phyloP scores from a whole-genome alignment of 169 alveolate genomes.

The Eimeria acervulina region DNA sequence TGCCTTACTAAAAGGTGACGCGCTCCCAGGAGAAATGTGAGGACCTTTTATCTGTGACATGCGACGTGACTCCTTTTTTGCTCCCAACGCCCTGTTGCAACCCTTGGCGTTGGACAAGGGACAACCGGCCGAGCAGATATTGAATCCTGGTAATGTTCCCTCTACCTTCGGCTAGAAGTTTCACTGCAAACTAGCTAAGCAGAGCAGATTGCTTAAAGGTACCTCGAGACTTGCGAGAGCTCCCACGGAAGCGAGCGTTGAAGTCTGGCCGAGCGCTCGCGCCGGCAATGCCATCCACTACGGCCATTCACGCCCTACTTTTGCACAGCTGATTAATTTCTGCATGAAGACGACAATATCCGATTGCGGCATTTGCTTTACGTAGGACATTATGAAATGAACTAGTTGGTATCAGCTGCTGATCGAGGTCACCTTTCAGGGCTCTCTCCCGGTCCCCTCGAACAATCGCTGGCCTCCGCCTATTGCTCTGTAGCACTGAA shows the following conservation, averaged over 20 bases:
- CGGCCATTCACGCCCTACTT: background rate
- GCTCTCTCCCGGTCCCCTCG: background rate
- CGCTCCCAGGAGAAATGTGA: background rate
- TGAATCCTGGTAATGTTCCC: background rate
- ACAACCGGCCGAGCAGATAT: background rate
- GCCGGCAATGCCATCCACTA: background rate
- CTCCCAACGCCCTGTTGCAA: too few relatives aligned
- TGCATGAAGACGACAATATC: background rate
- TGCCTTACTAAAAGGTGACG: background rate
- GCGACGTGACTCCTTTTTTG: too few relatives aligned
- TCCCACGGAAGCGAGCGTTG: background rate
- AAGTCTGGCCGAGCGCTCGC: background rate
- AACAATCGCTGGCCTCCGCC: background rate
- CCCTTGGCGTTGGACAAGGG: background rate
- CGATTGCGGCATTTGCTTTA: background rate
- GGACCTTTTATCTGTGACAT: background rate
- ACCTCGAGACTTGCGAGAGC: background rate
- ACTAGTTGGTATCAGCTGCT: background rate
- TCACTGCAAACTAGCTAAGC: background rate
- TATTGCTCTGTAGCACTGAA: background rate
- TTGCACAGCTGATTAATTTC: background rate
- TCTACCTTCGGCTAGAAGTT: background rate
- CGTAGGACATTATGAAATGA: background rate
- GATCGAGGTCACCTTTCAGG: background rate
- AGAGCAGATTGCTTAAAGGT: background rate